These are phyloP conservation scores for Penicillium herquei DNA, from an alignment of 495 filamentous ascomycete species.

Conservation along the genomic window DNA sequence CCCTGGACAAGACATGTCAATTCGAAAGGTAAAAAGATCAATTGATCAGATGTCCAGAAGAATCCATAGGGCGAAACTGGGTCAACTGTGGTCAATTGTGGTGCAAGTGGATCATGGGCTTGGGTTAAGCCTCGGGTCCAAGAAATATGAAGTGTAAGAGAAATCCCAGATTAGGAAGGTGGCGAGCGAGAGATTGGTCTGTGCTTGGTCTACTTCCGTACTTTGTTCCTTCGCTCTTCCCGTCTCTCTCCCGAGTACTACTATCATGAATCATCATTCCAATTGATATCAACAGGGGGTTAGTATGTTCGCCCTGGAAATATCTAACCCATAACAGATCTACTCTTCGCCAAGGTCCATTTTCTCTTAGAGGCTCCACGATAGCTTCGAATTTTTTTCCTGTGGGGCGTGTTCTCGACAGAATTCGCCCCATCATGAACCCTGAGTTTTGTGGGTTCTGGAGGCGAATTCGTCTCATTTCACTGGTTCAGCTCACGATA, in stretches of 20 bases:
- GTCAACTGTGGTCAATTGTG: background rate
- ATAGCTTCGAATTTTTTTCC: no score
- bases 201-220: background rate
- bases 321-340: no score
- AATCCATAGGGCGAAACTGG: no score
- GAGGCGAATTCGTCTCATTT: background rate
- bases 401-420: background rate
- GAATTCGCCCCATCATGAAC: background rate
- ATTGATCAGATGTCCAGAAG: background rate
- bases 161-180: conserved; percentile 1
- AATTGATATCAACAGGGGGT: no score
- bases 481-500: background rate
- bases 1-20: background rate
- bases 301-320: no score
- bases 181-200: background rate
- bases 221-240: background rate
- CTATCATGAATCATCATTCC: no score
- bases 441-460: background rate
- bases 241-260: no score
- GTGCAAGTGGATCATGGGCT: background rate
- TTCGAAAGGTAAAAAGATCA: background rate
- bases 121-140: background rate
- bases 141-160: background rate
- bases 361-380: no score
- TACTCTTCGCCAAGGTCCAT: no score